These are phyloP conservation scores for Sporothrix inflata DNA, from an alignment of 2,329 filamentous ascomycete genomes.

Conservation along the genomic window DNA sequence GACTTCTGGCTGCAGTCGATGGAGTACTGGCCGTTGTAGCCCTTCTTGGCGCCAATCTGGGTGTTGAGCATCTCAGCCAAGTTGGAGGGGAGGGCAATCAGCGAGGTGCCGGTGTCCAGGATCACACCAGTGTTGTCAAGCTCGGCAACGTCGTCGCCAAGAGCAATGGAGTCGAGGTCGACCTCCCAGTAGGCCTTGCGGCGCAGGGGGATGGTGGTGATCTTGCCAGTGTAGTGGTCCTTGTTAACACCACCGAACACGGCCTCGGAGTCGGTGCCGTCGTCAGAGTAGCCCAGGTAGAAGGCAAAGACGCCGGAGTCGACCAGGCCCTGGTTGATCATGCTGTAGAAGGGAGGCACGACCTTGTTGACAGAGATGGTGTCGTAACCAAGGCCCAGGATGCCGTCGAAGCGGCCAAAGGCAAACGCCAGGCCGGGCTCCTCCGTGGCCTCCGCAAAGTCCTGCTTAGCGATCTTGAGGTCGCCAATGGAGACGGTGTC, in stretches of 20 bases:
- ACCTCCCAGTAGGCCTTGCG: slow-evolving; percentile 99
- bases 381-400: slow-evolving; percentile 91
- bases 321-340: slow-evolving; percentile 85
- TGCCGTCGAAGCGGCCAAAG: slow-evolving; percentile 96
- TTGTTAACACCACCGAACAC: slow-evolving; percentile 88
- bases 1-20: slow-evolving; percentile 86
- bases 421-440: slow-evolving; percentile 97
- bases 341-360: slow-evolving; percentile 92
- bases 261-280: slow-evolving; percentile 78
- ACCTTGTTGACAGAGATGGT: slow-evolving; percentile 97
- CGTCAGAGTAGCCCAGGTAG: slow-evolving; percentile 79
- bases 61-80: slow-evolving; percentile 96
- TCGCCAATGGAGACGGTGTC: slow-evolving; percentile 88
- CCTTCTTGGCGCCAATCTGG: slow-evolving; percentile 97
- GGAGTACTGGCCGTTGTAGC: slow-evolving; percentile 94
- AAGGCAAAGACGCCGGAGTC: slow-evolving; percentile 96
- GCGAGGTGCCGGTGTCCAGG: slow-evolving; percentile 95
- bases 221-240: slow-evolving; percentile 78
- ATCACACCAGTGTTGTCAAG: slow-evolving; percentile 95
- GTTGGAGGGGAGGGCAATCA: slow-evolving; percentile 89
- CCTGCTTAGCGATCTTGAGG: slow-evolving; percentile 81
- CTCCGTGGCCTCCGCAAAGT: slow-evolving; percentile 93
- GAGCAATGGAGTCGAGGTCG: slow-evolving; percentile 87
- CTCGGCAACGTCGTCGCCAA: slow-evolving; percentile 83
- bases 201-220: slow-evolving; percentile 91